Conservation (phyloP, 345 rosid genomes). For the Salix exigua region DNA sequence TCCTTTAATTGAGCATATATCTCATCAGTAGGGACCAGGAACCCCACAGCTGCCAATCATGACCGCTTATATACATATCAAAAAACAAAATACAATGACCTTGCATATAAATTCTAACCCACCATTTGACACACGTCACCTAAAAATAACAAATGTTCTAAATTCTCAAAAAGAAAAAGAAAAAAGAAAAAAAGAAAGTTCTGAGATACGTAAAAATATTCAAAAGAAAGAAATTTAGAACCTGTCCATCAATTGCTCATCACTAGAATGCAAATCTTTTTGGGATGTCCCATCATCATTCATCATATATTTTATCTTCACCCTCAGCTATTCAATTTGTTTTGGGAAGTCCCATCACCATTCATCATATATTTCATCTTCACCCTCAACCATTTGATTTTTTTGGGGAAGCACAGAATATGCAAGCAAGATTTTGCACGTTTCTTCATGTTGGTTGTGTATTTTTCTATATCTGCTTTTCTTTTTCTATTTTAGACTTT, state of each 20-base stretch:
- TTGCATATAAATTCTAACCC: background rate
- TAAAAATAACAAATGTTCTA: background rate
- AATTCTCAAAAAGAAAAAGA: too few relatives aligned
- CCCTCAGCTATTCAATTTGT: background rate
- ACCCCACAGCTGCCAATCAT: background rate
- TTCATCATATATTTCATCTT: too few relatives aligned
- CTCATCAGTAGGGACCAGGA: background rate
- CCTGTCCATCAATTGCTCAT: too few relatives aligned
- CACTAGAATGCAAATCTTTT: too few relatives aligned
- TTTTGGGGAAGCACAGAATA: background rate
- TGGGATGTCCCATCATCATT: too few relatives aligned
- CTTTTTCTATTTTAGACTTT: background rate
- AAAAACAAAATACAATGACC: background rate
- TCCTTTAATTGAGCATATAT: background rate
- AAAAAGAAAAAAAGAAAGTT: too few relatives aligned
- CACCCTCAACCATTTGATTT: background rate
- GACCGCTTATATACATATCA: too few relatives aligned
- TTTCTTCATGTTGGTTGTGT: background rate
- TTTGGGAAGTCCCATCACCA: too few relatives aligned
- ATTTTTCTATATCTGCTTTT: background rate
- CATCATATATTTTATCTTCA: too few relatives aligned
- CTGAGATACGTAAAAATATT: too few relatives aligned
- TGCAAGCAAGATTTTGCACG: background rate
- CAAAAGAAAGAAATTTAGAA: too few relatives aligned
- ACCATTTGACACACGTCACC: background rate